phyloP scores from a whole-genome alignment of 495 filamentous ascomycete genomes.

The Letharia lupina region DNA sequence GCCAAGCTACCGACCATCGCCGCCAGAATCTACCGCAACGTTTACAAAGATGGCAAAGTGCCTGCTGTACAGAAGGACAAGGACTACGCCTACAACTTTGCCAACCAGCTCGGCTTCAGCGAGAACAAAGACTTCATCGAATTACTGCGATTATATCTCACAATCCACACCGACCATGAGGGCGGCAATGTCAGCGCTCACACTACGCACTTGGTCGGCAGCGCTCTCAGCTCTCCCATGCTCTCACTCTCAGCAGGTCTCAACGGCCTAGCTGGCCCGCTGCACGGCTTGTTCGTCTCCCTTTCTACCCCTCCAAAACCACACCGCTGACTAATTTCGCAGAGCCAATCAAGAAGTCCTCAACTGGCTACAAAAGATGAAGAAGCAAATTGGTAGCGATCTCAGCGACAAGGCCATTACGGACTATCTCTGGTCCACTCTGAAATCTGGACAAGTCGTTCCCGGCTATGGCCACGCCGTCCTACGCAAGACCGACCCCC shows the following conservation, averaged over 20 bases:
- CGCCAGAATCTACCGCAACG: conserved; percentile 96
- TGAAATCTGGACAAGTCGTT: conserved; percentile 91
- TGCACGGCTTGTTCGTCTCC: conserved; percentile 70
- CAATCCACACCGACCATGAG: conserved; percentile 99
- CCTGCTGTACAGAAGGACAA: conserved; percentile 90
- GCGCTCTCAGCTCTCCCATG: conserved; percentile 93
- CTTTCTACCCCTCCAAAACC: neutral
- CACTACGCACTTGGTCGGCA: conserved; percentile 96
- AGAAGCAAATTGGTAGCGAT: conserved; percentile 87
- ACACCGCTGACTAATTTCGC: conserved; percentile 7
- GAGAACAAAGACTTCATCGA: conserved; percentile 96
- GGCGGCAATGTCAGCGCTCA: conserved; percentile 97
- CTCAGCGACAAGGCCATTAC: conserved; percentile 91
- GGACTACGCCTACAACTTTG: conserved; percentile 97
- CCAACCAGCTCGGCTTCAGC: conserved; percentile 94
- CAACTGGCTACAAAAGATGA: conserved; percentile 98
- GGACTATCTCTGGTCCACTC: conserved; percentile 94
- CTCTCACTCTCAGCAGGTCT: conserved; percentile 92
- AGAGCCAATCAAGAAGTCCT: conserved; percentile 97
- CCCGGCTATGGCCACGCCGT: conserved; percentile 98
- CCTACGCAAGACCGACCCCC: conserved; percentile 97
- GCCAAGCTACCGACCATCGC: conserved; percentile 99
- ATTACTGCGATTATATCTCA: conserved; percentile 95
- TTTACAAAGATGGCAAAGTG: conserved; percentile 99
- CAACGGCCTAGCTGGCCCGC: conserved; percentile 93